Base-by-base conservation (phyloP, 768 basidiomycete genomes). In the Asterophora parasitica region DNA sequence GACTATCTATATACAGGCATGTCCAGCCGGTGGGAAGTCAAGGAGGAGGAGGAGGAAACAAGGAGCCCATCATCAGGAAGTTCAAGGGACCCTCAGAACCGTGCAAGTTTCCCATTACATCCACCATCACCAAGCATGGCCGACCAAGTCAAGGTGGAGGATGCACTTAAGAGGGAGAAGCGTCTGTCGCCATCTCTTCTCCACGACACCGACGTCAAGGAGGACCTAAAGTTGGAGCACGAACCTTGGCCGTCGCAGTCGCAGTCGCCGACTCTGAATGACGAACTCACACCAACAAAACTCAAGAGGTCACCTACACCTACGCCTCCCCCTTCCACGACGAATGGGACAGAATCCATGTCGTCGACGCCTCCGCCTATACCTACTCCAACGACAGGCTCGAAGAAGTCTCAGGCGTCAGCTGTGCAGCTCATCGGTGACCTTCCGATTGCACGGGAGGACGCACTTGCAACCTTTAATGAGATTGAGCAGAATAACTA, bases 401-500 rank as follows among this genome's bases (percentile, higher is more conserved):
- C 61, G 28, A 67, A 67, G 58, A 74, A 78, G 59, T 51, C 70
- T 37, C 49, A 65, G 35, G 62, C 66, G 31, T 48, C 59, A 28
- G 54, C 64, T 16, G 75, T 77, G 13, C 88, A 88, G 69, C 78
- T 96, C 61, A 89, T 97, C 54, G 78, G 78, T 6, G 72, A 92
- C 67, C 78, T 96, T 39, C 89, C 92, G 8, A 64, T 77, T 38
- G 92, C 92, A 26, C 81, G 85, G 58, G 72, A 79, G 44, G 81
- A 74, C 12, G 94, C 93, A 34, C 65, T 84, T 51, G 71, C 67
- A 54, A 83, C 78, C 7, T 97, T 95, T 63, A 69, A 66, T 53
- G 79, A 88, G 67, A 82, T 97, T 59, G 56, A 66, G 51, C 77
- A 71, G 60, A 95, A 92, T 65, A 83, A 82, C 58, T 96, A 96